Base-by-base conservation (phyloP, 208 protist genomes). In the Acanthamoeba lenticulata region DNA sequence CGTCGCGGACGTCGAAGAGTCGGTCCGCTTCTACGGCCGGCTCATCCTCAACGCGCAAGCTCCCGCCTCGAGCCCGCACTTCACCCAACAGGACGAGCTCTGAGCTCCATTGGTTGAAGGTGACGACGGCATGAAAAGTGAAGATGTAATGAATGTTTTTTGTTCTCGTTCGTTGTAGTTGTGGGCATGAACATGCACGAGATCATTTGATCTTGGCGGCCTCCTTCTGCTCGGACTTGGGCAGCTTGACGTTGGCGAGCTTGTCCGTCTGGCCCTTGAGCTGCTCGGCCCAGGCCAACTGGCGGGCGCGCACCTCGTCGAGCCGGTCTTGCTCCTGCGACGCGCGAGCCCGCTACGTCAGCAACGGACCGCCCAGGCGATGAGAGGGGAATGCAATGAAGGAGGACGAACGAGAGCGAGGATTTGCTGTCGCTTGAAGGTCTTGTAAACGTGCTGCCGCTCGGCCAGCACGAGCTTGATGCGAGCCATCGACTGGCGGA, bases 381-480 rank as follows among this genome's bases (percentile, higher is more conserved):
- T 52, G 47, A n/a, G 34, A n/a, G 3, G 36, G n/a, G 5, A 79
- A 15, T 11, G 9, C 1, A 67, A 9, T 0, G 15, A 38, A 36
- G 6, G 36, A 27, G 0, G 21, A 19, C 11, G 74, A 38, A 86
- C 77, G 1, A 91, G 57, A 45, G 85, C 85, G 38, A 91, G 57
- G 55, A 91, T 72, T 34, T 91, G 85, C 1, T 91, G 34, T 47
- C 85, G 85, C 52, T 69, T 91, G 55, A 91, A 91, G 17, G 47
- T 72, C 55, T 93, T 93, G 89, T 93, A 93, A 17, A 93, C 52
- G 42, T 29, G 21, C 17, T 60, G 42, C 19, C 95, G 94, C 94
- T 96, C 94, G 29, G 32, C 27, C 32, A 96, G 34, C 32, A 96
- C 95, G 2, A 44, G 7, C 94, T 96, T 96, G 65, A 96, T 72